These are phyloP conservation scores for Pichia sp. DNA, from an alignment of 1,139 yeast genomes.

Conservation along the genomic window DNA sequence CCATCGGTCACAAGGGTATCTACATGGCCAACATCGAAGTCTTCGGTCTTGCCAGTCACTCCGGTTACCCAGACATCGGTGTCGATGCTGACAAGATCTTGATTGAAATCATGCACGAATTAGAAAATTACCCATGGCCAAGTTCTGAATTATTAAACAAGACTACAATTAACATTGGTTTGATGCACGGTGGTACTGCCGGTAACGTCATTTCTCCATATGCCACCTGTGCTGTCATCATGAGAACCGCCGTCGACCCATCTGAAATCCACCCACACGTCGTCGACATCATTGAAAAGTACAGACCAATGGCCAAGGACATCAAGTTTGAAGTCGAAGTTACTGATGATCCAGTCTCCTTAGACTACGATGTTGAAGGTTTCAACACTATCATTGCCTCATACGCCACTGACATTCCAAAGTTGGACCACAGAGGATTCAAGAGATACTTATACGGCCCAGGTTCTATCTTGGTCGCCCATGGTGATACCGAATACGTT, in stretches of 20 bases:
- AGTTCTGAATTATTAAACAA: conserved; percentile 53
- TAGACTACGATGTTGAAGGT: conserved; percentile 62
- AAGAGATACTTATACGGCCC: conserved; percentile 65
- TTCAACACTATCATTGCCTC: conserved; percentile 55
- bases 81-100: conserved; percentile 59
- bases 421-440: conserved; percentile 39
- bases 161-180: conserved; percentile 61
- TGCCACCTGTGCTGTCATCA: conserved; percentile 49
- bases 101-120: conserved; percentile 47
- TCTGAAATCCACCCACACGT: conserved; percentile 40
- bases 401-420: conserved; percentile 67
- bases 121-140: conserved; percentile 44
- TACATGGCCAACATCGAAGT: conserved; percentile 43
- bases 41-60: conserved; percentile 60
- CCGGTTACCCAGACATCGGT: conserved; percentile 72
- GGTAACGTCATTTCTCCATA: conserved; percentile 62
- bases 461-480: conserved; percentile 66
- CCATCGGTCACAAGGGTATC: conserved; percentile 69
- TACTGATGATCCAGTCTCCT: conserved; percentile 41
- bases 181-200: conserved; percentile 59
- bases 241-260: conserved; percentile 54
- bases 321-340: conserved; percentile 15
- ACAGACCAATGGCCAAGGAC: conserved; percentile 16
- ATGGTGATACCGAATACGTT: conserved; percentile 59
- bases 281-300: conserved; percentile 34